A percentile compares a stretch with the other conserved stretches of the same genome.
phyloP scores from a whole-genome alignment of 2,329 filamentous ascomycete species.

The Fusarium agapanthi region DNA sequence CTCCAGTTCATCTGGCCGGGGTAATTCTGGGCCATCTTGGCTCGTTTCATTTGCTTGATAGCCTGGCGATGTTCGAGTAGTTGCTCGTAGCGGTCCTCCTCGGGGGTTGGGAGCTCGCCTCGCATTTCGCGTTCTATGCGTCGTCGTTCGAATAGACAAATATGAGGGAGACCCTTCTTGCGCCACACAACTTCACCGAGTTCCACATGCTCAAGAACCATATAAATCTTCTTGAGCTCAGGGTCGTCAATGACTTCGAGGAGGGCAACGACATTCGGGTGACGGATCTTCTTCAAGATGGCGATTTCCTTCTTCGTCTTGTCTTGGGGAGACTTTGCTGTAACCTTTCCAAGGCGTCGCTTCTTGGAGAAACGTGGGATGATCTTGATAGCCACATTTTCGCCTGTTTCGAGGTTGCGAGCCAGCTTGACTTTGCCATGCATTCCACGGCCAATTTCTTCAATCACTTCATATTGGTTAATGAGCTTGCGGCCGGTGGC shows the following conservation, averaged over 20 bases:
- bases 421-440: conserved; percentile 98
- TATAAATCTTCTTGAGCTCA: conserved; percentile 96
- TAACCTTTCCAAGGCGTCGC: conserved; percentile 86
- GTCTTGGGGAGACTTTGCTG: conserved; percentile 70
- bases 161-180: conserved; percentile 83
- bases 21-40: conserved; percentile 60
- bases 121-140: conserved; percentile 78
- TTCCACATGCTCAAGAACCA: conserved; percentile 95
- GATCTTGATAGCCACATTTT: conserved; percentile 96
- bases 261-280: conserved; percentile 95
- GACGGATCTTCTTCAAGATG: conserved; percentile 96
- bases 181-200: conserved; percentile 95
- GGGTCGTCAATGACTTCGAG: conserved; percentile 98
- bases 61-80: conserved; percentile 67
- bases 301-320: conserved; percentile 96
- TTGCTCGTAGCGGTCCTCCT: conserved; percentile 68
- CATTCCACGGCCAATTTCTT: conserved; percentile 93
- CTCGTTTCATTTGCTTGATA: conserved; percentile 65
- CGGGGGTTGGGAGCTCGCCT: conserved; percentile 65
- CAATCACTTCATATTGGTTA: conserved; percentile 97
- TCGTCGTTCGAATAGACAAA: conserved; percentile 83
- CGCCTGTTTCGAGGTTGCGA: conserved; percentile 76
- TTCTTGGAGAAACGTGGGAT: conserved; percentile 96
- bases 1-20: conserved; percentile 78
- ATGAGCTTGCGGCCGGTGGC: conserved; percentile 94